Conservation (phyloP, 1,284 basidiomycete species). For the Porogramme epimiltina region DNA sequence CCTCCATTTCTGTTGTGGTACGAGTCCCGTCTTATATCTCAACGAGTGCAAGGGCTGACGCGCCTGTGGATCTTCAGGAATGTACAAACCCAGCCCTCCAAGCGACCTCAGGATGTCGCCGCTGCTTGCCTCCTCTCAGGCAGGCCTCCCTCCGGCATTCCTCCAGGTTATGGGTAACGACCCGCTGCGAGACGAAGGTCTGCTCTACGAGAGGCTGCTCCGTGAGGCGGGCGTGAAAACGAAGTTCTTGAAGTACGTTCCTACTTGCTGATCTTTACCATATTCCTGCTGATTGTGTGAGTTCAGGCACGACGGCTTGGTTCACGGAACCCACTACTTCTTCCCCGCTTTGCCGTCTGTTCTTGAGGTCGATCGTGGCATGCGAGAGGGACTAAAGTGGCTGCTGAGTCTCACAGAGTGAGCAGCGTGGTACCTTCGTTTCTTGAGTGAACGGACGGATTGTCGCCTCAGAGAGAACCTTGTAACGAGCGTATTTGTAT, state of each 20-base stretch:
- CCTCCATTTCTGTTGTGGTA: background rate
- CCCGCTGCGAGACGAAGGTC: constrained; percentile 27
- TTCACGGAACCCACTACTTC: constrained; percentile 11
- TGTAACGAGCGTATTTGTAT: too few species aligned
- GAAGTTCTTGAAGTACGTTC: constrained; percentile 22
- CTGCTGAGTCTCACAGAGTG: background rate
- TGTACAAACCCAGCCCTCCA: background rate
- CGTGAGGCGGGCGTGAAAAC: constrained; percentile 23
- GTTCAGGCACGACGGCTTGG: constrained; percentile 14
- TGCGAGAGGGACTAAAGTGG: constrained; percentile 9
- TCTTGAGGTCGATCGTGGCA: background rate
- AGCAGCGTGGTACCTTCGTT: too few species aligned
- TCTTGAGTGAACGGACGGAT: too few species aligned
- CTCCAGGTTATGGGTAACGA: constrained; percentile 24
- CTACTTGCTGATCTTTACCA: background rate
- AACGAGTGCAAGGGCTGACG: background rate
- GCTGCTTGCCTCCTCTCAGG: background rate
- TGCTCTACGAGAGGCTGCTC: constrained; percentile 24
- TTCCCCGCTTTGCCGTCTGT: background rate
- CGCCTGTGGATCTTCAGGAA: background rate
- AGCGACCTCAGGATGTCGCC: background rate
- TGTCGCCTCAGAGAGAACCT: too few species aligned
- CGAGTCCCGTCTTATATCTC: background rate
- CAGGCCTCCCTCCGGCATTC: constrained; percentile 22
- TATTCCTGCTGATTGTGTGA: background rate